These are phyloP conservation scores for Clonostachys byssicola DNA, from an alignment of 2,329 filamentous ascomycete species.

Conservation along the genomic window DNA sequence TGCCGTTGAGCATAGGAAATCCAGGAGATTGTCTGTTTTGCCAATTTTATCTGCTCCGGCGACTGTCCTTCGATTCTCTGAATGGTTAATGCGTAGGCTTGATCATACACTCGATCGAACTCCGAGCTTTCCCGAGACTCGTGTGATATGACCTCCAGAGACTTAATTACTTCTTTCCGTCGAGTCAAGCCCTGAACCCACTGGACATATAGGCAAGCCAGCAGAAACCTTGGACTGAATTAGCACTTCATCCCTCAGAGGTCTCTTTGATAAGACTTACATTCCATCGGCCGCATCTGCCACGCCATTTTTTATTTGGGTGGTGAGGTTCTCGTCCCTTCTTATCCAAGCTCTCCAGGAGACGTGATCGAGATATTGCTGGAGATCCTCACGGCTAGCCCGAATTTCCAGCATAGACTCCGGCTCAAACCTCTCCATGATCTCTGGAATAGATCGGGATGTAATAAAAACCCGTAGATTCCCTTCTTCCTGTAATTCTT, in stretches of 20 bases:
- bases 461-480: slow-evolving; percentile 7
- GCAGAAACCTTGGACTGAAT: slow-evolving; percentile 6
- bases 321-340: slow-evolving; percentile 1
- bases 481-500: not conserved
- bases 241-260: not conserved
- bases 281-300: slow-evolving; percentile 1
- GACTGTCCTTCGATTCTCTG: slow-evolving; percentile 31
- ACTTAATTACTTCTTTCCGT: slow-evolving; percentile 19
- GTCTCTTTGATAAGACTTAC: not conserved
- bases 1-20: slow-evolving; percentile 27
- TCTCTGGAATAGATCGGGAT: slow-evolving; percentile 7
- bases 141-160: slow-evolving; percentile 20
- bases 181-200: slow-evolving; percentile 11
- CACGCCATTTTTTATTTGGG: slow-evolving; percentile 5
- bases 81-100: slow-evolving; percentile 35
- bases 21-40: slow-evolving; percentile 33
- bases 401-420: slow-evolving; percentile 1
- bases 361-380: slow-evolving; percentile 3
- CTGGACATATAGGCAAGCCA: slow-evolving; percentile 10
- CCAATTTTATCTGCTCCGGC: slow-evolving; percentile 20
- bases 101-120: slow-evolving; percentile 14
- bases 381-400: slow-evolving; percentile 6
- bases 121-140: slow-evolving; percentile 12
- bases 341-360: slow-evolving; percentile 1
- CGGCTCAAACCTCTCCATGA: slow-evolving; percentile 2